These are phyloP conservation scores for Serendipita sp. DNA, from an alignment of 768 basidiomycete genomes.

Conservation along the genomic window DNA sequence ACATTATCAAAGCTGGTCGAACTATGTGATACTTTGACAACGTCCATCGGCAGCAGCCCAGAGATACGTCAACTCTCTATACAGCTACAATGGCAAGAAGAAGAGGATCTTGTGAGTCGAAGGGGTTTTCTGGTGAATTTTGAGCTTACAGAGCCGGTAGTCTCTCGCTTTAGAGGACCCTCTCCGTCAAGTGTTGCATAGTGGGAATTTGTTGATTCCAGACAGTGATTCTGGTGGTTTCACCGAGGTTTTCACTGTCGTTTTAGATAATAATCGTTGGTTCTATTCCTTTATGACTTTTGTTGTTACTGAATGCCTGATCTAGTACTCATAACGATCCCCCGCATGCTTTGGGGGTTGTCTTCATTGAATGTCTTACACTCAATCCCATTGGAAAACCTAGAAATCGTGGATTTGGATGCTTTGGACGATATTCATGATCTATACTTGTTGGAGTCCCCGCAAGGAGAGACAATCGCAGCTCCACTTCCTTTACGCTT, in stretches of 20 bases:
- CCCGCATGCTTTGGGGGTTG: neutral
- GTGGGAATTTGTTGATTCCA: neutral
- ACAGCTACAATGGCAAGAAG: slow-evolving; percentile 2
- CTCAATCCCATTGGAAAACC: neutral
- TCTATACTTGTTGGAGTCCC: neutral
- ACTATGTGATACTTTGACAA: neutral
- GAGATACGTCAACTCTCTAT: neutral
- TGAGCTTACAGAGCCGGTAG: neutral
- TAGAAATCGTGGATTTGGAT: neutral
- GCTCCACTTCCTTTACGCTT: neutral
- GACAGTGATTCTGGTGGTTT: neutral
- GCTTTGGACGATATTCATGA: neutral
- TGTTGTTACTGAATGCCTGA: neutral
- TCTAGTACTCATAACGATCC: neutral
- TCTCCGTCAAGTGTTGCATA: neutral
- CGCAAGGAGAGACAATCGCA: neutral
- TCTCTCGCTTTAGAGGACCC: neutral
- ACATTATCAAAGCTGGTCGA: neutral
- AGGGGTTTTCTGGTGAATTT: neutral
- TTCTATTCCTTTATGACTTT: neutral
- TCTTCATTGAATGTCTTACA: neutral
- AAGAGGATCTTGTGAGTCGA: neutral
- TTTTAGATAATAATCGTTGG: neutral
- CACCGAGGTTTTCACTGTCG: neutral
- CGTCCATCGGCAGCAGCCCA: neutral